Evolutionary conservation across 2,329 filamentous ascomycete genomes (phyloP).

Genomic region (Xylogone sp.): DNA sequence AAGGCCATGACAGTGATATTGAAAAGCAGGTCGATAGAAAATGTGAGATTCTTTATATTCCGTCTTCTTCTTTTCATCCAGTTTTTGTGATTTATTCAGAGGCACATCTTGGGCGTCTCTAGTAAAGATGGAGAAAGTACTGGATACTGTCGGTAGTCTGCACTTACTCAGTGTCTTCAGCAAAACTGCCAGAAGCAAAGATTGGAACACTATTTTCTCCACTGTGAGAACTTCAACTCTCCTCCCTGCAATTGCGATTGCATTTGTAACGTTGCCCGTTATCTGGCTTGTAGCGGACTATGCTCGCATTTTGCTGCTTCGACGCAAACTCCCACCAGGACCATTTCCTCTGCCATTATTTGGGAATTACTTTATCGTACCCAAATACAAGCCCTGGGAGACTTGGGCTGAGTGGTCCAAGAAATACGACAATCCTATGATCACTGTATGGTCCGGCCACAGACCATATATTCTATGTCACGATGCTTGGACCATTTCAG

Average conservation of each 20-base stretch:
- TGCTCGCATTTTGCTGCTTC: slow-evolving; percentile 2
- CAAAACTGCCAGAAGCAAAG: neutral
- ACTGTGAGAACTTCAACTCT: neutral
- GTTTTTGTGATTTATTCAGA: neutral
- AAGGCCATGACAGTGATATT: neutral
- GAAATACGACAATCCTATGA: slow-evolving; percentile 4
- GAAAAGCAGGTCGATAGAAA: neutral
- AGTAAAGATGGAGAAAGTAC: neutral
- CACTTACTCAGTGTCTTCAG: neutral
- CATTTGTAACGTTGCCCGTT: neutral
- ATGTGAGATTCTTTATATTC: neutral
- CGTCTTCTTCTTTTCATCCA: neutral
- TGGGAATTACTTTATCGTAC: slow-evolving; percentile 5
- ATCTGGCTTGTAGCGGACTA: slow-evolving; percentile 1
- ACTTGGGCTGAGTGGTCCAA: slow-evolving; percentile 6
- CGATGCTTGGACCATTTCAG: neutral
- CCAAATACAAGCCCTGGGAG: slow-evolving; percentile 4
- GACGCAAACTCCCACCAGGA: slow-evolving; percentile 4
- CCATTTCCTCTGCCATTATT: slow-evolving; percentile 6
- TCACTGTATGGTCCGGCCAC: slow-evolving; percentile 4
- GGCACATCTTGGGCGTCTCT: neutral
- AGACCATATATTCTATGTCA: neutral
- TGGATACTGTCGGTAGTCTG: neutral
- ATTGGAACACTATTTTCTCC: neutral
- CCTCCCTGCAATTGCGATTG: neutral